A percentile compares a stretch with the other conserved stretches of the same genome.
These are phyloP conservation scores for Zymoseptoria brevis DNA, from an alignment of 2,329 filamentous ascomycete genomes.

Conservation along the genomic window DNA sequence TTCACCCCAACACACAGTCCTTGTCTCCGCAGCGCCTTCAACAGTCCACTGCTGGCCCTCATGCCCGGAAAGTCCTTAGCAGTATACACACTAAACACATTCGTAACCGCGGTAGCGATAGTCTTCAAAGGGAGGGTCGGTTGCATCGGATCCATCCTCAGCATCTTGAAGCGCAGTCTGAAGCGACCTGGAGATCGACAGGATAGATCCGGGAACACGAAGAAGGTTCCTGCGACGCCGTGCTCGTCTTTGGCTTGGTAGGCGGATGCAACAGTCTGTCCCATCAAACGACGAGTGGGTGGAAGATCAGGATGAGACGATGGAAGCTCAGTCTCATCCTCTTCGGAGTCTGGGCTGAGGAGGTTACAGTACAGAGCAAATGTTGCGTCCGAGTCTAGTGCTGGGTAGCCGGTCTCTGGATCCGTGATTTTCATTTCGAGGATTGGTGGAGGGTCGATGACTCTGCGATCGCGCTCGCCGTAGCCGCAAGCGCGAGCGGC, in stretches of 20 bases:
- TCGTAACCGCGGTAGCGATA: conserved; percentile 51
- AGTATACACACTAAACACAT: conserved; percentile 71
- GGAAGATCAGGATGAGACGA: conserved; percentile 47
- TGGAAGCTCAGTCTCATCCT: conserved; percentile 55
- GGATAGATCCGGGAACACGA: conserved; percentile 76
- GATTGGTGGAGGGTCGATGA: conserved; percentile 78
- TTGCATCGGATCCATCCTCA: conserved; percentile 58
- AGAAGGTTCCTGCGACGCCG: conserved; percentile 69
- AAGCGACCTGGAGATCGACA: conserved; percentile 71
- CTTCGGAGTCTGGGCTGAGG: conserved; percentile 58
- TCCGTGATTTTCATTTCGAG: conserved; percentile 63
- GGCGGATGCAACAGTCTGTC: conserved; percentile 66
- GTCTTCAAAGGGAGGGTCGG: conserved; percentile 45
- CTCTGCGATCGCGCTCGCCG: conserved; percentile 70
- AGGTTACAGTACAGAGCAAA: conserved; percentile 62
- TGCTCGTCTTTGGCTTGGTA: conserved; percentile 70
- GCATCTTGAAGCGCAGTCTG: conserved; percentile 63
- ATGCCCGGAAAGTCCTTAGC: conserved; percentile 84
- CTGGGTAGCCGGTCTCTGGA: conserved; percentile 44
- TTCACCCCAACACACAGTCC: conserved; percentile 80
- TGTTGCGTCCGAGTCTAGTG: conserved; percentile 56
- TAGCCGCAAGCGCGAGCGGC: conserved; percentile 76
- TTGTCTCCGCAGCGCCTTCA: conserved; percentile 67
- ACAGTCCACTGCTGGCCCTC: conserved; percentile 66
- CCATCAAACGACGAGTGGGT: conserved; percentile 70